Percentiles rank a stretch among this genome's conserved stretches.
phyloP scores from a whole-genome alignment of 306 rosid species.

The Dicorynia guianensis region DNA sequence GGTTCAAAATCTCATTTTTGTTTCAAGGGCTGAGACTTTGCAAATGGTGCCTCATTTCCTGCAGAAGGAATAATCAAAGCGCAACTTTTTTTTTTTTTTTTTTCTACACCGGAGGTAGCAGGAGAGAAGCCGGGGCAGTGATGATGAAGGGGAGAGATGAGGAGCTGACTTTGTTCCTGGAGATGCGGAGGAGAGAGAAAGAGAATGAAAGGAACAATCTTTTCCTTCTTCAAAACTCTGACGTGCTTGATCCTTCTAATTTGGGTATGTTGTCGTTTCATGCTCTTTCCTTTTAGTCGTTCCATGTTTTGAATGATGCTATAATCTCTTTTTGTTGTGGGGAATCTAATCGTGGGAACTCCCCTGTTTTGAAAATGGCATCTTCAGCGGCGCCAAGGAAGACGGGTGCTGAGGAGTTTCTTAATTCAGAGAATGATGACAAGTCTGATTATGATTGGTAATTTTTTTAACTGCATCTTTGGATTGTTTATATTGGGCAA shows the following conservation, averaged over 20 bases:
- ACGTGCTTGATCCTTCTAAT: constrained; percentile 62
- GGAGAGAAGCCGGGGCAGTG: constrained; percentile 55
- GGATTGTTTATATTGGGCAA: constrained; percentile 5
- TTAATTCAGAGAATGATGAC: constrained; percentile 91
- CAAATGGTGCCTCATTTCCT: constrained; percentile 27
- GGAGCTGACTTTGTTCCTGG: constrained; percentile 76
- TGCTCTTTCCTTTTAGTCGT: not conserved
- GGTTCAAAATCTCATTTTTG: constrained; percentile 23
- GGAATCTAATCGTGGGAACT: constrained; percentile 61
- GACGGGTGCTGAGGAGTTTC: constrained; percentile 68
- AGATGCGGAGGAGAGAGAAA: constrained; percentile 87
- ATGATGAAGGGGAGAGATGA: constrained; percentile 79
- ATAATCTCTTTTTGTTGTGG: constrained; percentile 27
- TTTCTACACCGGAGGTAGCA: constrained; percentile 9
- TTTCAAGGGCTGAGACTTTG: constrained; percentile 41
- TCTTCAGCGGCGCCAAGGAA: constrained; percentile 60
- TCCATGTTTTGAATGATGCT: constrained; percentile 15
- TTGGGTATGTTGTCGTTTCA: constrained; percentile 50
- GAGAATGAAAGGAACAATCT: constrained; percentile 64
- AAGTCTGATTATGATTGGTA: constrained; percentile 96
- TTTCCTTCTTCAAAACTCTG: constrained; percentile 58
- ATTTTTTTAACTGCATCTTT: constrained; percentile 34
- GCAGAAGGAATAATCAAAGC: constrained; percentile 42
- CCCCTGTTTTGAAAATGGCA: constrained; percentile 50
- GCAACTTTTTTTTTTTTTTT: constrained; percentile 17